Base-by-base conservation (phyloP, 2,329 filamentous ascomycete genomes). In the Epichloe sibirici region DNA sequence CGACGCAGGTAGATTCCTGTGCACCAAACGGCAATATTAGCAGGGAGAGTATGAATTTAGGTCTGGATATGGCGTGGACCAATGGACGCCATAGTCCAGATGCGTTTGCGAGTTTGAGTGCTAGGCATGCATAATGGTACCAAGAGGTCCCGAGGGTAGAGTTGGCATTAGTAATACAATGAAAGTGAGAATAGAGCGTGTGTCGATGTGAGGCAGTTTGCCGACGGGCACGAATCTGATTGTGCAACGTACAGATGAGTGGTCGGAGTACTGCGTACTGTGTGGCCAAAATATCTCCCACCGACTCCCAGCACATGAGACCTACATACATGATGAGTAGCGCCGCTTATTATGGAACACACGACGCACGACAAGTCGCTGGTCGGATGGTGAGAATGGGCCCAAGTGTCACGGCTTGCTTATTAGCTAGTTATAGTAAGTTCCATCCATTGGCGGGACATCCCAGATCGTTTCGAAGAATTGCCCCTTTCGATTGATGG, bases 11-110 rank as follows among this genome's bases (percentile, higher is more conserved):
- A 73, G 81, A 35, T 75, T 81, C 62, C 59, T 76, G 61, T 63
- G 61, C 56, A 62, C 61, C 61, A 53, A 57, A 56, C 55, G 58
- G 56, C 50, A 60, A 54, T 55, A 63, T 49, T 55, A 90, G 85
- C 61, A 77, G 85, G 48, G 86, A 90, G 62, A 90, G 86, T 65
- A 79, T 88, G 65, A 79, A 74, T 52, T 75, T 82, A 58, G 78
- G 85, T 42, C 74, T 81, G 65, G 79, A 80, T 52, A 77, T 82
- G 72, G 75, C 78, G 45, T 82, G 79, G 79, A 74, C 74, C 60
- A 84, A 83, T 59, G 86, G 86, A 9, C 73, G 86, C 43, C 86
- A 90, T 62, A 89, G 85, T 60, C 86, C 86, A 3, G 86, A 90
- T 66, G 86, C 86, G 13, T 90, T 90, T 74, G 81, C 86, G 2